Percentiles rank a stretch among this genome's conserved stretches.
These are phyloP conservation scores for Opeltia flavorubescens DNA, from an alignment of 495 filamentous ascomycete species.

Conservation along the genomic window DNA sequence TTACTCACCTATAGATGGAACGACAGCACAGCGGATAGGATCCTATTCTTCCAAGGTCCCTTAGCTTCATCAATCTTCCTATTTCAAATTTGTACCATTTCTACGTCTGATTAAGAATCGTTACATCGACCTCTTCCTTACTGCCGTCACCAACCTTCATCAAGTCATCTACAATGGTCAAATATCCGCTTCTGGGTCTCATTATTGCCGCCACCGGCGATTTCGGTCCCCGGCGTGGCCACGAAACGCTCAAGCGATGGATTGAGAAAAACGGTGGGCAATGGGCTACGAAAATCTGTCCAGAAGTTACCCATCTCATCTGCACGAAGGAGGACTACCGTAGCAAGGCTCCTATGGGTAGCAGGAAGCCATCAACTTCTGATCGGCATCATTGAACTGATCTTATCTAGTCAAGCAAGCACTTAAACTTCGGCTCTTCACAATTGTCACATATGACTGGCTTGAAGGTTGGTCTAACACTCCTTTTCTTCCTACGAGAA, in stretches of 20 bases:
- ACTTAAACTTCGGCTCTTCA: conserved; percentile 22
- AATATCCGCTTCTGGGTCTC: conserved; percentile 13
- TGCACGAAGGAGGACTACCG: conserved; percentile 37
- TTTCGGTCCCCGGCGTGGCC: conserved; percentile 21
- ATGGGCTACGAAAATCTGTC: conserved; percentile 25
- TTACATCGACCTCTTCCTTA: neutral
- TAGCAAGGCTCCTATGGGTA: conserved; percentile 31
- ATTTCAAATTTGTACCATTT: too few species aligned
- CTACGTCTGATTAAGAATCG: neutral
- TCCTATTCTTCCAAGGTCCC: neutral
- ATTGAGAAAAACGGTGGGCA: conserved; percentile 37
- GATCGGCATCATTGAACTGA: neutral
- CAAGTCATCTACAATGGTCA: conserved; percentile 3
- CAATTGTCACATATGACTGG: conserved; percentile 50
- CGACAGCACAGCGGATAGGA: too few species aligned
- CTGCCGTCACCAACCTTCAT: neutral
- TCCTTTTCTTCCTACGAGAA: neutral
- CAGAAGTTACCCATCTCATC: conserved; percentile 45
- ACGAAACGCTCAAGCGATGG: conserved; percentile 39
- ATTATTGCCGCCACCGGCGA: conserved; percentile 28
- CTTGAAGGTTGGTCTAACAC: conserved; percentile 33
- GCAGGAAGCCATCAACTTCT: neutral
- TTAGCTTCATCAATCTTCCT: too few species aligned
- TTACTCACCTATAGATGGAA: too few species aligned
- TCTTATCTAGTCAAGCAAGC: conserved; percentile 17